A percentile compares a stretch with the other conserved stretches of the same genome.
Conservation (phyloP, 169 alveolate genomes). For the Eimeria sp. region DNA sequence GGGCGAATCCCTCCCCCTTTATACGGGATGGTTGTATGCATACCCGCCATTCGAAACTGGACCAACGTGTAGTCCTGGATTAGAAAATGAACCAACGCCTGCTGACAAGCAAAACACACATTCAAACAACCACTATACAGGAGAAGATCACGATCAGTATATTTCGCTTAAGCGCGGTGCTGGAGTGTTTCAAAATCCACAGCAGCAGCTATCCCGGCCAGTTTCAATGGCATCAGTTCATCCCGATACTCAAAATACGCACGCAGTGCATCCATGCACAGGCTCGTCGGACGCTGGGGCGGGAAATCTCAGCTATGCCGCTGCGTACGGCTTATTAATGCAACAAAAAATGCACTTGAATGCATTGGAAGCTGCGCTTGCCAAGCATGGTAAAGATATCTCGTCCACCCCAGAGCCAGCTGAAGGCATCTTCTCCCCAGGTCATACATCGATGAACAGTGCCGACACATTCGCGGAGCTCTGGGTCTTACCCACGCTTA, state of each 20-base stretch:
- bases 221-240: background rate
- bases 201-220: background rate
- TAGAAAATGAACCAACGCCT: background rate
- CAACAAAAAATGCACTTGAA: background rate
- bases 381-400: background rate
- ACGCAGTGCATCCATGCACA: background rate
- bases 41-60: background rate
- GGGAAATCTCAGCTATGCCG: background rate
- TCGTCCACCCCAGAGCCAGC: background rate
- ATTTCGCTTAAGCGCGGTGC: background rate
- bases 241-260: background rate
- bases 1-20: background rate
- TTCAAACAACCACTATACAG: background rate
- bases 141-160: background rate
- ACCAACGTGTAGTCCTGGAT: background rate
- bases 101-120: background rate
- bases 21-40: background rate
- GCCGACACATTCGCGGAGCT: conserved; percentile 53
- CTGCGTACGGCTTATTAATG: background rate
- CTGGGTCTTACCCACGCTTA: conserved; percentile 15
- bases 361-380: background rate
- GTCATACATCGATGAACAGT: background rate
- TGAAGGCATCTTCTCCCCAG: background rate
- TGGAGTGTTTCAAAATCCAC: background rate
- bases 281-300: background rate